These are phyloP conservation scores for Hyphopichia burtonii DNA, from an alignment of 1,139 yeast genomes.

Conservation along the genomic window DNA sequence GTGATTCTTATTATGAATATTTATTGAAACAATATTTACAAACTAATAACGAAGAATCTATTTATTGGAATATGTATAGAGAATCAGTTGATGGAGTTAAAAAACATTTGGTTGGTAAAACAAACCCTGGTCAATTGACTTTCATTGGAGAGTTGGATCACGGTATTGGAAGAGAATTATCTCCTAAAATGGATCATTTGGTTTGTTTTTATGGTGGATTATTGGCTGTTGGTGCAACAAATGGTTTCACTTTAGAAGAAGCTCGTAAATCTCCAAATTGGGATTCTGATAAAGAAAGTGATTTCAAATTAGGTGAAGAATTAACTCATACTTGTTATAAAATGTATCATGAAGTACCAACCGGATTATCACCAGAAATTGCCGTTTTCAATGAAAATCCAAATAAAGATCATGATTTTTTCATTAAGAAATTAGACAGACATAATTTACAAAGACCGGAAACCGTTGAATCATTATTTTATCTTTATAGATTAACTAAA, in stretches of 20 bases:
- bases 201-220: slow-evolving; percentile 93
- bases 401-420: slow-evolving; percentile 49
- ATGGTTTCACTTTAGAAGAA: slow-evolving; percentile 57
- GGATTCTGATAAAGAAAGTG: slow-evolving; percentile 41
- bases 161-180: slow-evolving; percentile 60
- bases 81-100: slow-evolving; percentile 73
- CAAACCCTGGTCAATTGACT: slow-evolving; percentile 62
- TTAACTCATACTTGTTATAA: slow-evolving; percentile 79
- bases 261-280: slow-evolving; percentile 33
- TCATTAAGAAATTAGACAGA: slow-evolving; percentile 66
- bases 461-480: slow-evolving; percentile 85
- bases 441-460: slow-evolving; percentile 94
- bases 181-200: slow-evolving; percentile 89
- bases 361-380: slow-evolving; percentile 88
- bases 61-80: slow-evolving; percentile 74
- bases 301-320: slow-evolving; percentile 71
- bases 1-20: slow-evolving; percentile 92
- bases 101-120: slow-evolving; percentile 58
- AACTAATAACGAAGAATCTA: slow-evolving; percentile 58
- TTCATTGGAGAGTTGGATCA: slow-evolving; percentile 77
- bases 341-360: slow-evolving; percentile 69
- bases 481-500: slow-evolving; percentile 76
- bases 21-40: slow-evolving; percentile 82
- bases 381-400: slow-evolving; percentile 65
- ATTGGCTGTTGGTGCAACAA: slow-evolving; percentile 83